A percentile compares a stretch with the other conserved stretches of the same genome.
Evolutionary conservation across 768 basidiomycete species (phyloP).

Genomic region (Cystofilobasidium capitatum): DNA sequence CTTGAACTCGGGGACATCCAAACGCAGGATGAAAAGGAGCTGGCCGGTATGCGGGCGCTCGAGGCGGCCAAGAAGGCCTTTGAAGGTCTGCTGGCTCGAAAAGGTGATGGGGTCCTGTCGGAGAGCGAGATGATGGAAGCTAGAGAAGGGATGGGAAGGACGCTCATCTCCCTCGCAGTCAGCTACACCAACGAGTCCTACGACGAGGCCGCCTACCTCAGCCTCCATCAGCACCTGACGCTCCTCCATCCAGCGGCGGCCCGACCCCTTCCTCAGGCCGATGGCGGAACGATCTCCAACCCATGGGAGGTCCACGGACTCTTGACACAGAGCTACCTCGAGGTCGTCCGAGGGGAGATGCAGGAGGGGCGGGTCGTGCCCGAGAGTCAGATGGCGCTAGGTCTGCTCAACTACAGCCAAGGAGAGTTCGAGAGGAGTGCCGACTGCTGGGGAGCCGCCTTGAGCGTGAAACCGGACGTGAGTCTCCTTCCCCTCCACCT

Average conservation of each 20-base stretch:
- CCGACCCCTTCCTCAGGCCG: conserved; percentile 41
- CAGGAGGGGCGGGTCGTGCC: conserved; percentile 57
- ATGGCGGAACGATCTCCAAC: conserved; percentile 26
- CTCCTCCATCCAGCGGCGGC: conserved; percentile 47
- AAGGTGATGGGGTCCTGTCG: conserved; percentile 24
- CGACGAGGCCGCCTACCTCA: conserved; percentile 74
- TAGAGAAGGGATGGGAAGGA: background rate
- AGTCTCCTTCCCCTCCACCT: conserved; percentile 29
- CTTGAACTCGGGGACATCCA: conserved; percentile 79
- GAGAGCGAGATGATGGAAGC: background rate
- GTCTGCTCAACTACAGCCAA: conserved; percentile 81
- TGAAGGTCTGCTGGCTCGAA: conserved; percentile 32
- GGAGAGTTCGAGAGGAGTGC: conserved; percentile 76
- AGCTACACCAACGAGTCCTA: conserved; percentile 91
- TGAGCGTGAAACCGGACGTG: conserved; percentile 65
- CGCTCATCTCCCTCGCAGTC: conserved; percentile 57
- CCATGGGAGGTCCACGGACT: conserved; percentile 72
- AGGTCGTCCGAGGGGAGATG: conserved; percentile 73
- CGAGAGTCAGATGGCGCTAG: conserved; percentile 86
- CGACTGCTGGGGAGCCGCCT: conserved; percentile 86
- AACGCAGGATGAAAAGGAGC: conserved; percentile 45
- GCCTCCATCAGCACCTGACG: conserved; percentile 76
- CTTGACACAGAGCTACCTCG: conserved; percentile 73
- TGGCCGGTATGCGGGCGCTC: conserved; percentile 42
- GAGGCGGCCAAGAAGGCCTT: conserved; percentile 54